Evolutionary conservation across 495 filamentous ascomycete species (phyloP).

Genomic region (Penicillium desertorum): DNA sequence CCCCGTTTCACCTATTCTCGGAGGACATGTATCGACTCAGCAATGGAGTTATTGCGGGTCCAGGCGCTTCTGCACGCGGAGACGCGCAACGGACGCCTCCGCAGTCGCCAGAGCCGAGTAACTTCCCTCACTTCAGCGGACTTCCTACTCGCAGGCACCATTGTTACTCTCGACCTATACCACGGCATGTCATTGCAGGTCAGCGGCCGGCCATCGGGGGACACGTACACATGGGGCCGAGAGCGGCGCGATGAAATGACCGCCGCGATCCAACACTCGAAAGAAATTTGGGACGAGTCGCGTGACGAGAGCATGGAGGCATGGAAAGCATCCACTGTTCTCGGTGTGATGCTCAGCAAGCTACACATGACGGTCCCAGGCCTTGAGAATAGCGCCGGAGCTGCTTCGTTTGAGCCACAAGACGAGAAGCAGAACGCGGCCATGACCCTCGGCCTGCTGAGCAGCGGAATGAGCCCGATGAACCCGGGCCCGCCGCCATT

Average conservation of each 20-base stretch:
- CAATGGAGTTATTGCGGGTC: constrained; percentile 73
- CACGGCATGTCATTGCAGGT: constrained; percentile 38
- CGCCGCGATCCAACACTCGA: constrained; percentile 64
- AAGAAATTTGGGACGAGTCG: constrained; percentile 74
- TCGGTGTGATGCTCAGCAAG: constrained; percentile 78
- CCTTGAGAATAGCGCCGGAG: constrained; percentile 26
- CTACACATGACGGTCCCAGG: constrained; percentile 49
- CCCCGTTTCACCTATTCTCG: constrained; percentile 80
- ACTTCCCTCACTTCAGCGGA: constrained; percentile 78
- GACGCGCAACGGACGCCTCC: constrained; percentile 68
- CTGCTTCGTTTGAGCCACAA: constrained; percentile 33
- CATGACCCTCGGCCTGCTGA: constrained; percentile 79
- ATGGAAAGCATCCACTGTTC: constrained; percentile 74
- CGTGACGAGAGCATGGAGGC: constrained; percentile 81
- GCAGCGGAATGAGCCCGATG: constrained; percentile 66
- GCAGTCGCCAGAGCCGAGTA: constrained; percentile 69
- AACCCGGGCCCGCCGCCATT: constrained; percentile 40
- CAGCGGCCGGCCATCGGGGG: constrained; percentile 44
- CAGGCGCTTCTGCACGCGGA: constrained; percentile 76
- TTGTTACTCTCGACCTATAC: constrained; percentile 80
- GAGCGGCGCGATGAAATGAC: constrained; percentile 78
- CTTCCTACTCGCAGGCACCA: constrained; percentile 86
- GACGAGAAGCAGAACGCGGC: constrained; percentile 64
- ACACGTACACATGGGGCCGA: constrained; percentile 63
- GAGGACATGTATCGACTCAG: constrained; percentile 82